Base-by-base conservation (phyloP, 768 basidiomycete genomes). In the Naematelia encephala region DNA sequence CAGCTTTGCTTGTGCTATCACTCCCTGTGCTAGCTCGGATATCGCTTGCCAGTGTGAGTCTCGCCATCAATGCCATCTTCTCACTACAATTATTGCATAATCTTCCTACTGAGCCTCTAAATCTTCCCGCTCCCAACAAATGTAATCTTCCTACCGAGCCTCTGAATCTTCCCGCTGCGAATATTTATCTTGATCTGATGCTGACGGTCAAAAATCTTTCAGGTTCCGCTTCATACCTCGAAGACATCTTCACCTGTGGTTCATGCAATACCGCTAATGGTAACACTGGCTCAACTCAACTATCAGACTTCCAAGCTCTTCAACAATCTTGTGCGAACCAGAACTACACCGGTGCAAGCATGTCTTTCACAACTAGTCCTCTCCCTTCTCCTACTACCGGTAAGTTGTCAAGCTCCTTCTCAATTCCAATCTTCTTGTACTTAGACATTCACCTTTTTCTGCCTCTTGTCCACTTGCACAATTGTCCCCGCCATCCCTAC, bases 261-360 rank as follows among this genome's bases (percentile, higher is more conserved):
- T 64, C 70, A 2, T 77, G 76, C 64, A 77, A 77, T 71, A 69
- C 74, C 30, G 70, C 63, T 48, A 76, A 77, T 66, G 63, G 62
- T 47, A 77, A 77, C 72, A 66, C 70, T 44, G 64, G 56, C 13
- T 59, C 69, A 12, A 77, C 76, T n/a, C 62, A 61, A 25, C n/a
- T 76, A 25, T 44, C 67, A 28, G 74, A 77, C 61, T 77, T 65
- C 61, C 30, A 74, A 14, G 55, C 65, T 43, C 68, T 77, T 28
- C 59, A 69, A 39, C 56, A 63, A 27, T 73, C 71, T 11, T 77
- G 76, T 59, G 59, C 51, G 13, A 64, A 61, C 67, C 73, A 77
- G 50, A 72, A 69, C 62, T 77, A 67, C 69, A 71, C 74, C 46
- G 74, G 67, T 56, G 64, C 71, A 55, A 34, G 53, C 26, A 44